Evolutionary conservation across 2,329 filamentous ascomycete species (phyloP), one percentile per base, ranked within the genome.

Genomic region (Aspergillus novoparasiticus): DNA sequence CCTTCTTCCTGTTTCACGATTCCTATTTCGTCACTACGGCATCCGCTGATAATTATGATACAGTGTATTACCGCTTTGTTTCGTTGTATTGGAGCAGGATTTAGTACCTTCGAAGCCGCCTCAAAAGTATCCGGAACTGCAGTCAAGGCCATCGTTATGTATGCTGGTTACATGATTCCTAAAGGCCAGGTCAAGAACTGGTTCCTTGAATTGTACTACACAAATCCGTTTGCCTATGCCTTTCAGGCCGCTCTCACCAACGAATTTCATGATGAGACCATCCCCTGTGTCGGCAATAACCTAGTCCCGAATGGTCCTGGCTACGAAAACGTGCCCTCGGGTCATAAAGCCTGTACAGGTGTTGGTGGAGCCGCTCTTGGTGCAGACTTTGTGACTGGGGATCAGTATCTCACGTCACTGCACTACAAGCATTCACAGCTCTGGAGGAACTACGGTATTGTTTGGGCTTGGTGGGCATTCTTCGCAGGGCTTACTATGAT

Each of bases 401-500:
- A 88, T 21, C 75, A 84, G 6, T 90, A 90, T 59, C 76, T 90
- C 0, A 69, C 68, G 0, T 84, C 82, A 1, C 76, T 90, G 0
- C 85, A 84, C 0, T 89, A 87, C 73, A 79, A 76, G 21, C 76
- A 84, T 57, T 69, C 69, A 0, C 82, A 87, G 50, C 63, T 88
- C 1, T 88, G 86, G 86, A 77, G 86, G 9, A 88, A 89, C 71
- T 84, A 88, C 62, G 86, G 86, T 14, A 87, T 88, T 57, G 69
- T 89, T 50, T 88, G 86, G 82, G 87, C 83, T 0, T 90, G 83
- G 82, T 90, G 87, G 86, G 81, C 74, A 11, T 72, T 90, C 0
- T 90, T 85, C 63, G 84, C 87, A 19, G 81, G 62, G 4, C 70
- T 89, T 4, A 90, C 88, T 0, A 82, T 90, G 51, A 72, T 84